phyloP scores from a whole-genome alignment of 345 rosid genomes.

The Sisymbrium irio region DNA sequence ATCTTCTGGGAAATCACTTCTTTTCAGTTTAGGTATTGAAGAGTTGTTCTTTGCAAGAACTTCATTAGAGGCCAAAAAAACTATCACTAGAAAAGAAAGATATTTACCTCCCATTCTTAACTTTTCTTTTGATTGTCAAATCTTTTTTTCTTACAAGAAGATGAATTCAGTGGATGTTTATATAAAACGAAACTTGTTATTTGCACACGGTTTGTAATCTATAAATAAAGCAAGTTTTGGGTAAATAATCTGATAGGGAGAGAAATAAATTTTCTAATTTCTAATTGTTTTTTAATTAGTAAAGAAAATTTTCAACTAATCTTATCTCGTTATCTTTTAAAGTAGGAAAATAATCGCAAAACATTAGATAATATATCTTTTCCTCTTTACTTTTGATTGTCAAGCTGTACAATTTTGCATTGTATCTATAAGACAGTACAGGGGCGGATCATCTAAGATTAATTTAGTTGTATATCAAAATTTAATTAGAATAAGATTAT shows the following conservation, averaged over 20 bases:
- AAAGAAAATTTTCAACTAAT: background rate
- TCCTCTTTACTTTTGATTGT: too few relatives aligned
- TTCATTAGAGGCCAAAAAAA: background rate
- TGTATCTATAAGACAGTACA: too few relatives aligned
- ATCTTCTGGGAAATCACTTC: constrained; percentile 4
- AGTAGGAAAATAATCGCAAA: too few relatives aligned
- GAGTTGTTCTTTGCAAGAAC: background rate
- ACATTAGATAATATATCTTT: too few relatives aligned
- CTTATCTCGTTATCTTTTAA: background rate
- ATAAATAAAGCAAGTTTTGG: background rate
- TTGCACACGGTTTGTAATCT: background rate
- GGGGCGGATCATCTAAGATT: too few relatives aligned
- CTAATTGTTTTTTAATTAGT: background rate
- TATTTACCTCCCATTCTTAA: too few relatives aligned
- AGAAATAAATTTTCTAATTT: background rate
- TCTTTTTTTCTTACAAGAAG: background rate
- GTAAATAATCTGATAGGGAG: background rate
- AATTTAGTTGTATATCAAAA: too few relatives aligned
- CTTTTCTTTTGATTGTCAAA: background rate
- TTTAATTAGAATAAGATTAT: too few relatives aligned
- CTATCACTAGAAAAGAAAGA: background rate
- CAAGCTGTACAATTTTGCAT: too few relatives aligned
- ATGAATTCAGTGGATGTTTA: background rate
- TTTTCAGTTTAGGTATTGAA: background rate
- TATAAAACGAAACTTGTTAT: background rate